phyloP scores from a whole-genome alignment of 2,329 filamentous ascomycete species.

The Diaporthe eres region DNA sequence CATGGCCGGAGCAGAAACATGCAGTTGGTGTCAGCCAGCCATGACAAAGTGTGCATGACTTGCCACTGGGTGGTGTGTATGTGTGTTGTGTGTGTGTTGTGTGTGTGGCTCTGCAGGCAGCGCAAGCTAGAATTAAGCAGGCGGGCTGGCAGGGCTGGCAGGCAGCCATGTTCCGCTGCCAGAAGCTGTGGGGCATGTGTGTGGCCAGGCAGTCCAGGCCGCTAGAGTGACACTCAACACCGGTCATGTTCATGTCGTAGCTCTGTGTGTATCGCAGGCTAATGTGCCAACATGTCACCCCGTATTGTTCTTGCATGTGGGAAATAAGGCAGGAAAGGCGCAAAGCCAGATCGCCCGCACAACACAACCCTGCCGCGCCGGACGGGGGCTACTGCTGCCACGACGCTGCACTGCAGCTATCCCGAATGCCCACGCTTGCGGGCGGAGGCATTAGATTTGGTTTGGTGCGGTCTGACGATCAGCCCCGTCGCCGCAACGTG shows the following conservation, averaged over 20 bases:
- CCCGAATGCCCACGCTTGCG: constrained; percentile 38
- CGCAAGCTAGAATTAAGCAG: constrained; percentile 9
- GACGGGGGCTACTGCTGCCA: constrained; percentile 42
- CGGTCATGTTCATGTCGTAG: constrained; percentile 29
- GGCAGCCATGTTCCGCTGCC: not conserved
- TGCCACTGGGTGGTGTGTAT: constrained; percentile 3
- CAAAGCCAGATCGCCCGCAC: constrained; percentile 45
- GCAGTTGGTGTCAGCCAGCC: constrained; percentile 38
- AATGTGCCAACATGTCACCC: constrained; percentile 33
- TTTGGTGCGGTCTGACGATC: constrained; percentile 37
- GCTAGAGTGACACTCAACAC: constrained; percentile 16
- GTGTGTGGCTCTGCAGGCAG: not conserved
- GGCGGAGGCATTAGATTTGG: constrained; percentile 38
- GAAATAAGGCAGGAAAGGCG: constrained; percentile 42
- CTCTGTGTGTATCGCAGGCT: constrained; percentile 29
- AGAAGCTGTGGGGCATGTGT: constrained; percentile 13
- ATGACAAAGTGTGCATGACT: constrained; percentile 19
- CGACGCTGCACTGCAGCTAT: constrained; percentile 42
- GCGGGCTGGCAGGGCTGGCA: constrained; percentile 7
- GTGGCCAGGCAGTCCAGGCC: constrained; percentile 12
- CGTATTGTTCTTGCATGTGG: constrained; percentile 22
- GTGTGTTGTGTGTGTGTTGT: not conserved
- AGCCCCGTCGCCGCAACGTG: constrained; percentile 39
- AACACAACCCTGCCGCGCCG: constrained; percentile 35
- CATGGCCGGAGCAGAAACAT: constrained; percentile 40